phyloP scores from a whole-genome alignment of 2,329 filamentous ascomycete genomes.

The Nemania abortiva region DNA sequence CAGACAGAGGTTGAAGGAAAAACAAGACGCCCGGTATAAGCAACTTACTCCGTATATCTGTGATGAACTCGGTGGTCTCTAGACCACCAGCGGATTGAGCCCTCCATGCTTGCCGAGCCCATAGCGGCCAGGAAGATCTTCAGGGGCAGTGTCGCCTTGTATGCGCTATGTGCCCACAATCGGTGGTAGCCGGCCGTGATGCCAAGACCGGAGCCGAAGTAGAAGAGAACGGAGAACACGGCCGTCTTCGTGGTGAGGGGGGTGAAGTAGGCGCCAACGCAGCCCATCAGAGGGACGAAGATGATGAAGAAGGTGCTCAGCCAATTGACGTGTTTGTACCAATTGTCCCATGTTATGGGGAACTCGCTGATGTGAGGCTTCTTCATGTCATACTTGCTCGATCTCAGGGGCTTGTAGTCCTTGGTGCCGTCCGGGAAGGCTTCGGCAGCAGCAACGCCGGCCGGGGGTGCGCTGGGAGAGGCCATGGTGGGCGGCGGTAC shows the following conservation, averaged over 20 bases:
- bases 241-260: constrained; percentile 59
- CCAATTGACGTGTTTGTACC: constrained; percentile 95
- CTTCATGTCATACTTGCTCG: constrained; percentile 63
- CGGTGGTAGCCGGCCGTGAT: constrained; percentile 56
- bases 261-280: constrained; percentile 81
- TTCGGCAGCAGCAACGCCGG: constrained; percentile 62
- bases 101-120: constrained; percentile 62
- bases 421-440: constrained; percentile 52
- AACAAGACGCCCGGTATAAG: not conserved
- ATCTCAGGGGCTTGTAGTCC: constrained; percentile 61
- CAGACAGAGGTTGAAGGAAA: not conserved
- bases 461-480: constrained; percentile 52
- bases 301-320: constrained; percentile 87
- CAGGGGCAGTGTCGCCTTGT: constrained; percentile 58
- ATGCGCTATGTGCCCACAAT: constrained; percentile 60
- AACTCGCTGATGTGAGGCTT: constrained; percentile 90
- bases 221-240: constrained; percentile 59
- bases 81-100: constrained; percentile 64
- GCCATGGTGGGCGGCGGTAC: constrained; percentile 51
- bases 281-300: constrained; percentile 78
- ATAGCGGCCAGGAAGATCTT: constrained; percentile 62
- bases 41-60: constrained; percentile 60
- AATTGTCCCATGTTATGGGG: constrained; percentile 84
- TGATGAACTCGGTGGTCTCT: constrained; percentile 64
- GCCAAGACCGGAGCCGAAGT: constrained; percentile 53